Evolutionary conservation across 768 basidiomycete species (phyloP).

Genomic region (Lentinus brumalis): DNA sequence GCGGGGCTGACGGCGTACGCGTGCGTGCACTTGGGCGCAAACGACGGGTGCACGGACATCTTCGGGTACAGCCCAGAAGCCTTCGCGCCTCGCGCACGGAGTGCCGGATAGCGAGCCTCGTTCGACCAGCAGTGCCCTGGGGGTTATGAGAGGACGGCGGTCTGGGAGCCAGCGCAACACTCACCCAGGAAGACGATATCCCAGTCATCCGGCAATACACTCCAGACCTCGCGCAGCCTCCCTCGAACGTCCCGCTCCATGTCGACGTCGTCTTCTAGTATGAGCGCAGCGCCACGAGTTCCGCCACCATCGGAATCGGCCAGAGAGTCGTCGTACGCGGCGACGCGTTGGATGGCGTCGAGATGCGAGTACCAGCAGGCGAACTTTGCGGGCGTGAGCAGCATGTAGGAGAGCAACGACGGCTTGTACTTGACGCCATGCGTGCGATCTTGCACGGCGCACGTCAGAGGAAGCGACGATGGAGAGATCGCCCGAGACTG

Average conservation of each 20-base stretch:
- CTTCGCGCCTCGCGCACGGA: slow-evolving; percentile 12
- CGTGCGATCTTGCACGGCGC: slow-evolving; percentile 35
- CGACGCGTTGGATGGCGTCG: slow-evolving; percentile 48
- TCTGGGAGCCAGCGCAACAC: slow-evolving; percentile 16
- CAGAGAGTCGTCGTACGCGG: slow-evolving; percentile 27
- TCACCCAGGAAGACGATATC: slow-evolving; percentile 74
- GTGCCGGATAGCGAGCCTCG: slow-evolving; percentile 51
- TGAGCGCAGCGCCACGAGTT: slow-evolving; percentile 43
- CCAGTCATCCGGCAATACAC: slow-evolving; percentile 59
- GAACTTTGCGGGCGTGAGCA: slow-evolving; percentile 60
- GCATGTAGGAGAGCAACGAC: slow-evolving; percentile 44
- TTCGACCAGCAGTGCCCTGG: slow-evolving; percentile 82
- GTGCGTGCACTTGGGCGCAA: slow-evolving; percentile 69
- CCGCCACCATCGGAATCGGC: slow-evolving; percentile 10
- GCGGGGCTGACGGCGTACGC: slow-evolving; percentile 62
- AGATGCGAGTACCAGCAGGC: slow-evolving; percentile 78
- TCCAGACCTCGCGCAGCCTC: slow-evolving; percentile 49
- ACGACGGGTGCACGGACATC: slow-evolving; percentile 53
- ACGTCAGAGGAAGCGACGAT: slow-evolving; percentile 37
- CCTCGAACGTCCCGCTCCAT: slow-evolving; percentile 64
- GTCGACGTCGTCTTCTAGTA: slow-evolving; percentile 82
- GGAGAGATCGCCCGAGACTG: not conserved
- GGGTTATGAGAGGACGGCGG: slow-evolving; percentile 4
- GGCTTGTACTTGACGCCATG: slow-evolving; percentile 32
- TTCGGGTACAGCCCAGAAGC: not conserved